Percentiles rank a stretch among this genome's conserved stretches.
Evolutionary conservation across 345 rosid species (phyloP).

Genomic region (Gossypioides kirkii): DNA sequence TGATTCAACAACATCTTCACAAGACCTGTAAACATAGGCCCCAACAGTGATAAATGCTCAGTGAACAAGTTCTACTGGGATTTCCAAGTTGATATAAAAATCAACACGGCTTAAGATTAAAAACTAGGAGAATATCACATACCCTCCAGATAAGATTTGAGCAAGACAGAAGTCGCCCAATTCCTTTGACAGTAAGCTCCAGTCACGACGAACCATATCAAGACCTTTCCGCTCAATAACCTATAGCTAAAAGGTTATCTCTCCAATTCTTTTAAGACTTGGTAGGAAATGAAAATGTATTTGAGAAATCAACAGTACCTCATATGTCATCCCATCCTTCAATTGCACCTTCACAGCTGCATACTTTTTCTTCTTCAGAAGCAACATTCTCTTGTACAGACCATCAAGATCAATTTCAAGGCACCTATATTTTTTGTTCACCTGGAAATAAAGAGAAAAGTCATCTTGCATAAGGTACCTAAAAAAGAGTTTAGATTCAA

Average conservation of each 20-base stretch:
- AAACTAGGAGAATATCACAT: constrained; percentile 13
- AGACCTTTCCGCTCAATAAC: constrained; percentile 95
- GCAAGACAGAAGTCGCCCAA: constrained; percentile 80
- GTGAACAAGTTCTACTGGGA: constrained; percentile 4
- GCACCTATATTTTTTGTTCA: constrained; percentile 86
- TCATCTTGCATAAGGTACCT: not conserved
- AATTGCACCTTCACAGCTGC: constrained; percentile 90
- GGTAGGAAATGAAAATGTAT: not conserved
- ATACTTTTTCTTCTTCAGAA: constrained; percentile 96
- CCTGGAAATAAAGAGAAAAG: constrained; percentile 43
- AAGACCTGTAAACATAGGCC: constrained; percentile 51
- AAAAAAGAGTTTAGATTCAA: not conserved
- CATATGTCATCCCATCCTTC: constrained; percentile 67
- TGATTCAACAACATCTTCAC: constrained; percentile 90
- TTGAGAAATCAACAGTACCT: constrained; percentile 42
- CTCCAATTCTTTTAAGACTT: constrained; percentile 16
- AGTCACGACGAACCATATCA: constrained; percentile 99
- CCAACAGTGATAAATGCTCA: constrained; percentile 8
- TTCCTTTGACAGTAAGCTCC: constrained; percentile 96
- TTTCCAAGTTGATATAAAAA: constrained; percentile 6
- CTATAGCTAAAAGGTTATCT: constrained; percentile 39
- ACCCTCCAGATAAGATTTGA: constrained; percentile 95
- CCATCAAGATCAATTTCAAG: constrained; percentile 97
- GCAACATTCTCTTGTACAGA: constrained; percentile 91
- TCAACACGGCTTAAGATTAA: not conserved